Base-by-base conservation (phyloP, 2,329 filamentous ascomycete species). In the Diplocarpon mali region DNA sequence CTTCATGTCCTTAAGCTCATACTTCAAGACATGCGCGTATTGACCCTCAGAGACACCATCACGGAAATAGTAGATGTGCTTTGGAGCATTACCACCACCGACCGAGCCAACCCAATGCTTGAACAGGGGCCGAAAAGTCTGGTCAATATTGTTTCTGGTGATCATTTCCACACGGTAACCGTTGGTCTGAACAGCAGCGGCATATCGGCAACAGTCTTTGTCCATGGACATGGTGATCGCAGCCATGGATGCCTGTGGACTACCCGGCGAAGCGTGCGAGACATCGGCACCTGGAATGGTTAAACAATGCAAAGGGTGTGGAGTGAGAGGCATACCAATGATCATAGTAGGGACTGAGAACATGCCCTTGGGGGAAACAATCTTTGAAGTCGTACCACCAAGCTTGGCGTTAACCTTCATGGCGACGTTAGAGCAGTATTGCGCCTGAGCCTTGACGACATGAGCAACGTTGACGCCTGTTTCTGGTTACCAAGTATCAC, bases 341-440 rank as follows among this genome's bases (percentile, higher is more conserved):
- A 95, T 78, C 73, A 95, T 83, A 0, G 87, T 92, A 0, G 79
- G 73, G 0, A 58, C 60, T 1, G 60, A 59, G 54, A 72, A 74
- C 49, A 69, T 70, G 2, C 14, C 61, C 57, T 39, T 49, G 14
- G 37, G 36, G 24, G 38, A 14, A 11, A 45, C 39, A 35, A 54
- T 46, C 46, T 70, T 40, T 48, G 67, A 80, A 1, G 87, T 95
- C 0, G 77, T 74, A 5, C 92, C 92, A 12, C 92, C 92, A 2
- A 98, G 74, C 68, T 98, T 98, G 3, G 86, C 84, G 57, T 98
- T 96, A 53, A 98, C 79, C 68, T 98, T 98, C 86, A 98, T 92
- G 52, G 80, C 76, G 0, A 98, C 87, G 50, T 98, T 98, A 1
- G 85, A 92, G 57, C 85, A 83, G 64, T 96, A 96, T 57, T 98